Evolutionary conservation across 1,139 yeast genomes (phyloP), one percentile per base, ranked within the genome.

Genomic region (Scheffersomyces cryptocercus): DNA sequence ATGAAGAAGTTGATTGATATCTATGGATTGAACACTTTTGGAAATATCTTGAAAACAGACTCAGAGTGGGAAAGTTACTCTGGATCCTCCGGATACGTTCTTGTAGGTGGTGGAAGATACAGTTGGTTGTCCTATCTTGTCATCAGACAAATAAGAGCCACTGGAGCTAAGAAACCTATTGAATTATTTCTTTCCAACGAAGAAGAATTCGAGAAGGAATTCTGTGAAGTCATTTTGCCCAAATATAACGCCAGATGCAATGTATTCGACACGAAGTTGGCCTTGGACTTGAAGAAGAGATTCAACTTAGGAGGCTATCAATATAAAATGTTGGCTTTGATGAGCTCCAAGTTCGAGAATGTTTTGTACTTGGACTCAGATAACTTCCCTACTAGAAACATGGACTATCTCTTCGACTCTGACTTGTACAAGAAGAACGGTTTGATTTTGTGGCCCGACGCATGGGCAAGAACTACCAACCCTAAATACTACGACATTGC

Each of bases 301-400:
- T 70, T 75, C 47, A 61, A 68, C 29, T 59, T 82, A 42, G 72
- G 75, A 11, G 85, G 87, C 1, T 84, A 70, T 56, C 89, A 84
- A 63, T 78, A 73, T 58, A 85, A 85, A 56, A 72, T 78, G 64
- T 67, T 84, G 48, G 87, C 89, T 0, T 57, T 85, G 29, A 63
- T 84, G 43, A 65, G 81, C 24, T 82, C 88, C 4, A 65, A 65
- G 30, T 85, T 85, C 55, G 82, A 81, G 52, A 75, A 79, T 43
- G 71, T 84, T 10, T 58, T 85, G 40, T 79, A 84, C 52, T 56
- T 85, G 39, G 93, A 85, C 57, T 82, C 88, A 8, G 91, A 85
- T 60, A 80, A 84, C 56, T 75, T 82, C 53, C 87, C 88, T 7
- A 64, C 81, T 32, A 64, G 59, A 36, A 75, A 79, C 48, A 75